Evolutionary conservation across 1,139 yeast species (phyloP), one percentile per base, ranked within the genome.

Genomic region (Taphrina betulina): DNA sequence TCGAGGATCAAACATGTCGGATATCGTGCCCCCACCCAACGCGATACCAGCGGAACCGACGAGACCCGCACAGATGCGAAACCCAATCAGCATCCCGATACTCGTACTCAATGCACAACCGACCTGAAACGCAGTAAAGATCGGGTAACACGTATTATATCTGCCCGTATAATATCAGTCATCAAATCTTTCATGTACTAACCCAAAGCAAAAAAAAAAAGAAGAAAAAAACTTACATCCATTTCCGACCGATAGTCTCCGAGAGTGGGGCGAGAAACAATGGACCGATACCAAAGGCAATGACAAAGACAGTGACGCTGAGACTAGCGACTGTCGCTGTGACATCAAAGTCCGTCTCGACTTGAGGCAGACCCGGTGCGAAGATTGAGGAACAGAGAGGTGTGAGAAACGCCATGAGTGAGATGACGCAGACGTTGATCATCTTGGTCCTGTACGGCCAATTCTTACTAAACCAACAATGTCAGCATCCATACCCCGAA

Each of bases 1-100:
- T 8, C 36, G 19, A 8, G 53, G 43, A 17, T 31, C 29, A 22
- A 22, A 38, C 41, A 46, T 37, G 26, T 48, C 50, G 58, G 84
- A 77, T 60, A 88, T 78, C 3, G 95, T 81, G 59, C 95, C 96
- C 59, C 92, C 94, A 10, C 92, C 95, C 62, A 87, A 80, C 3
- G 95, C 82, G 66, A 89, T 75, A 0, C 95, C 89, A 3, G 96
- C 96, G 2, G 94, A 81, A 0, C 94, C 86, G 58, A 85, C 75
- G 31, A 84, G 74, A 2, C 96, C 96, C 34, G 89, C 78, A 63
- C 89, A 78, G 67, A 88, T 85, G 63, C 96, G 75, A 55, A 86
- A 72, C 1, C 87, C 83, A 50, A 86, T 72, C 34, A 73, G 63
- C 4, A 67, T 65, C 2, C 69, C 68, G 38, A 82, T 73, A 42